Conservation (phyloP, 352 stramenopile genomes). For the Phytophthora pisi region DNA sequence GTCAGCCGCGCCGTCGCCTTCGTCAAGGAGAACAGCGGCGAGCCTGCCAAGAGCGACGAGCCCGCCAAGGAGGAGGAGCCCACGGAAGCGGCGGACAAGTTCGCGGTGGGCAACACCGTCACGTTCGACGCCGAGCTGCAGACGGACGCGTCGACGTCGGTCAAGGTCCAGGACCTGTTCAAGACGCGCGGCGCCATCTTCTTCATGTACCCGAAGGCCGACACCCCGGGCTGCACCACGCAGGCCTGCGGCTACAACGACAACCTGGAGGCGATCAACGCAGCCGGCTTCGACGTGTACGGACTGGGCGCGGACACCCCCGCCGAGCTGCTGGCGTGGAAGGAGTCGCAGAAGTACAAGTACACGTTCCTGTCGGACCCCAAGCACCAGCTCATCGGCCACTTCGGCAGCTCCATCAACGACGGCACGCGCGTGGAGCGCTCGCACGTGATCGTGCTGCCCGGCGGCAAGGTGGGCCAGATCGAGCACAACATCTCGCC, state of each 20-base stretch:
- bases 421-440: conserved; percentile 69
- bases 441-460: conserved; percentile 85
- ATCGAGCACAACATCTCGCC: conserved; percentile 76
- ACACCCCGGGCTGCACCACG: conserved; percentile 84
- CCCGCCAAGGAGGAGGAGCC: conserved; percentile 24
- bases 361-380: conserved; percentile 86
- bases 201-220: conserved; percentile 90
- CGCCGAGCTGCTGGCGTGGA: conserved; percentile 74
- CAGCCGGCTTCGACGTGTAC: conserved; percentile 82
- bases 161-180: conserved; percentile 76
- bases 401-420: conserved; percentile 80
- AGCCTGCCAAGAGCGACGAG: conserved; percentile 11
- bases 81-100: conserved; percentile 17
- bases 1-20: conserved; percentile 78
- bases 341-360: conserved; percentile 77
- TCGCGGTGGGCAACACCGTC: conserved; percentile 54
- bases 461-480: conserved; percentile 75
- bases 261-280: conserved; percentile 76
- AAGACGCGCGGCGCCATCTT: conserved; percentile 81
- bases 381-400: conserved; percentile 73
- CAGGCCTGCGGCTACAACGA: conserved; percentile 89
- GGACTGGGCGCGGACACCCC: conserved; percentile 77
- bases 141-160: conserved; percentile 60
- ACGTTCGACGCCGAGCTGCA: conserved; percentile 70
- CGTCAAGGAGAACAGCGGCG: conserved; percentile 50